Evolutionary conservation across 1,139 yeast species (phyloP), one percentile per base, ranked within the genome.

Genomic region (Saccharomyces hybrid): DNA sequence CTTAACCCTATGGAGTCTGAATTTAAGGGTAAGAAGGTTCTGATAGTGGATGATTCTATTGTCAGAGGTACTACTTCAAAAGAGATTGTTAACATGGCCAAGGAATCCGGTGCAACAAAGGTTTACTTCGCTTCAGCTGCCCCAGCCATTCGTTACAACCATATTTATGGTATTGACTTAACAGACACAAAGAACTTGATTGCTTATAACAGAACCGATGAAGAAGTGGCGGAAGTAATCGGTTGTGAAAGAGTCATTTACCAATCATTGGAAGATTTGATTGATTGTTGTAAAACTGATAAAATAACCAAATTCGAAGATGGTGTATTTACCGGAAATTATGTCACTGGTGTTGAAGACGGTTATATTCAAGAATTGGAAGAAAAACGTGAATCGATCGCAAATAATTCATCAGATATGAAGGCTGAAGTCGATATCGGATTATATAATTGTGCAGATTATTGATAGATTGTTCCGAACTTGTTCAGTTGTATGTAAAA

Each of bases 121-220:
- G 99, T 93, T 16, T 93, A 82, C 70, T 87, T 95, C 71, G 99
- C 99, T 0, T 88, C 96, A 23, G 95, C 98, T 69, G 96, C 99
- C 27, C 99, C 99, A 38, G 96, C 97, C 29, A 93, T 93, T 67
- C 82, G 99, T 71, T 83, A 78, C 73, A 93, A 93, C 73, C 99
- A 93, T 70, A 89, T 93, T 58, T 95, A 95, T 70, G 99, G 99
- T 70, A 93, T 93, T 63, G 99, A 93, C 74, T 79, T 93, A 60
- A 98, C 99, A 32, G 98, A 93, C 66, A 88, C 95, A 55, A 88
- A 84, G 73, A 97, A 96, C 8, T 78, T 93, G 52, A 97, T 93
- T 51, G 99, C 97, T 8, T 93, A 81, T 71, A 77, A 85, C 63
- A 81, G 88, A 64, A 74, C 82, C 28, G 93, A 84, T 59, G 82